These are phyloP conservation scores for Aspergillus affinis DNA, from an alignment of 495 filamentous ascomycete genomes.

Conservation along the genomic window DNA sequence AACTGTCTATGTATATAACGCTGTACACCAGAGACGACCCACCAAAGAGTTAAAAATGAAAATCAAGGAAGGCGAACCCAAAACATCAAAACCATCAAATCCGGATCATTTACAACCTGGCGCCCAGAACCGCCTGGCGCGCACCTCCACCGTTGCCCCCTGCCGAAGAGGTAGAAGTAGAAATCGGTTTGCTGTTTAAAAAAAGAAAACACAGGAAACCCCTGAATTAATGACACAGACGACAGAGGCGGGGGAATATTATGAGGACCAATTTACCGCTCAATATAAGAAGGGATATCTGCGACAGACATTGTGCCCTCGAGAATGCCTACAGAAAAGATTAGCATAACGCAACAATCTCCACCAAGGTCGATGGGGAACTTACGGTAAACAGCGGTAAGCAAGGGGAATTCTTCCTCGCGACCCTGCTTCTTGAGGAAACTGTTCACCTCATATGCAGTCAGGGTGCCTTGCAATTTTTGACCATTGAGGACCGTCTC, in stretches of 20 bases:
- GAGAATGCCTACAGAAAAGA: constrained; percentile 35
- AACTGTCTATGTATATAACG: constrained; percentile 14
- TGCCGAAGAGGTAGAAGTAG: constrained; percentile 9
- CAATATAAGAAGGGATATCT: constrained; percentile 45
- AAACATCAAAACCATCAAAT: neutral
- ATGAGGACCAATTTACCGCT: constrained; percentile 38
- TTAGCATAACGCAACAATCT: constrained; percentile 16
- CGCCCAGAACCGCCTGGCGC: constrained; percentile 13
- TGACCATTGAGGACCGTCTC: constrained; percentile 90
- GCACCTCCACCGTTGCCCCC: constrained; percentile 15
- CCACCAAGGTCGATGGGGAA: neutral
- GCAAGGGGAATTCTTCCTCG: constrained; percentile 85
- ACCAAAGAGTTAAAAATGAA: constrained; percentile 1
- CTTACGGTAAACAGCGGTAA: constrained; percentile 75
- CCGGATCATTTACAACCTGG: constrained; percentile 17
- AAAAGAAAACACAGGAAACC: constrained; percentile 20
- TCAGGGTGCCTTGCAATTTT: constrained; percentile 92
- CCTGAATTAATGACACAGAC: constrained; percentile 35
- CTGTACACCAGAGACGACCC: constrained; percentile 1
- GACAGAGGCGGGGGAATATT: constrained; percentile 10
- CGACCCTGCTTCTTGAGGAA: constrained; percentile 76
- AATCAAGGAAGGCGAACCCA: neutral
- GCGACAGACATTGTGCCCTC: constrained; percentile 42
- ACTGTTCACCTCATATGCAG: constrained; percentile 82
- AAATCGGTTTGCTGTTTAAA: constrained; percentile 22